Evolutionary conservation across 768 basidiomycete species (phyloP), one percentile per base, ranked within the genome.

Genomic region (Tricholoma sp.): DNA sequence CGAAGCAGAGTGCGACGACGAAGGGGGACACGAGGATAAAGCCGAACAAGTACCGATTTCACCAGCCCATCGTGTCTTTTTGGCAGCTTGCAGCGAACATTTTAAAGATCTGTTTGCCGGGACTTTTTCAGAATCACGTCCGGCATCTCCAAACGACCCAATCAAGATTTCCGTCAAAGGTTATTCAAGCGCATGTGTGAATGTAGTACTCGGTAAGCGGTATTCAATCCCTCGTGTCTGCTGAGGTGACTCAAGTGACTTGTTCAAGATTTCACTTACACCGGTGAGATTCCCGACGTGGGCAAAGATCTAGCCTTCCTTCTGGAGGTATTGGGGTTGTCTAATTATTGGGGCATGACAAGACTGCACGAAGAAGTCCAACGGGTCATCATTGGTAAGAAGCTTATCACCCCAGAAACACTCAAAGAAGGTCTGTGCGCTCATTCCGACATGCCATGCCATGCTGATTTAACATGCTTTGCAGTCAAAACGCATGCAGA

Each of bases 61-160:
- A 12, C 64, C 66, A 4, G 78, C 74, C 0, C 79, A 80, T 59
- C 72, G 75, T 4, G 56, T 66, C 4, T 75, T 76, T 56, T 63
- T 81, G 35, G 70, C 71, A 11, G 72, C 71, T 7, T 68, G 60
- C 27, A 71, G 69, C 59, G 61, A 66, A 14, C 63, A 71, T 57
- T 75, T 78, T 58, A 54, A 57, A n/a, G 61, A 68, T 43, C 50
- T 62, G 21, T 73, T 77, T 55, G 65, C 61, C 10, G 61, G 56
- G 6, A 69, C 67, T 51, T 46, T 50, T 18, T 21, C 45, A n/a
- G 73, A 72, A 55, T 58, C 57, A 19, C 57, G 53, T 27, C 21
- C 43, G 3, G 54, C 54, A 4, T 53, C 58, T 10, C 54, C 60
- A 12, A 34, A 29, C 3, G 49, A 68, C 34, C 65, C 62, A 0